Base-by-base conservation (phyloP, 2,329 filamentous ascomycete genomes). In the Fusarium nematophilum region DNA sequence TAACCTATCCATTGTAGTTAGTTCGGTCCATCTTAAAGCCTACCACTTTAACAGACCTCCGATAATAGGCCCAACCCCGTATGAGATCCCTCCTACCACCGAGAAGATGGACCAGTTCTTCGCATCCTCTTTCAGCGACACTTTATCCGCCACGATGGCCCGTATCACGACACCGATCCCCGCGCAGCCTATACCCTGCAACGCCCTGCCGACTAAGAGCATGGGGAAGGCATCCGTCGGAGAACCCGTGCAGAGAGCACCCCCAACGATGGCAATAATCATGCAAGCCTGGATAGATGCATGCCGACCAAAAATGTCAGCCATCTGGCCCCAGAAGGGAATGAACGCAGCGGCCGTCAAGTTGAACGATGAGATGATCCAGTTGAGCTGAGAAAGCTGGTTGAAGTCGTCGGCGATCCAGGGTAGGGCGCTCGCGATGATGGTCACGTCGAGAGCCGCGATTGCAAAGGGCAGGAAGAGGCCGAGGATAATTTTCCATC, bases 91-190 rank as follows among this genome's bases (percentile, higher is more conserved):
- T 7, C 80, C 81, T 1, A 89, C 77, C 8, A 90, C 62, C 0
- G 85, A 81, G 59, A 91, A 89, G 7, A 86, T 73, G 3, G 84
- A 83, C 75, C 83, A 88, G 62, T 88, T 89, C 61, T 80, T 81
- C 2, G 86, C 83, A 49, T 87, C 87, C 57, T 89, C 86, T 38
- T 80, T 75, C 8, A 89, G 71, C 1, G 82, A 83, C 6, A 90
- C 86, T 53, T 84, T 84, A 66, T 90, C 87, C 0, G 87, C 84
- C 10, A 91, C 76, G n/a, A 90, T 81, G 6, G 86, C 83, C 37
- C 84, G 82, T 25, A 86, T 83, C 27, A 85, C 74, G 29, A 88
- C 86, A 62, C 83, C 81, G 13, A 90, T 76, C 0, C 87, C 88
- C 0, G 87, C 84, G 26, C 84, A 83, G 5, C 84, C 83, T 2